Percentiles rank a stretch among this genome's conserved stretches.
Conservation (phyloP, 768 basidiomycete genomes). For the Leccinum sublutescens region DNA sequence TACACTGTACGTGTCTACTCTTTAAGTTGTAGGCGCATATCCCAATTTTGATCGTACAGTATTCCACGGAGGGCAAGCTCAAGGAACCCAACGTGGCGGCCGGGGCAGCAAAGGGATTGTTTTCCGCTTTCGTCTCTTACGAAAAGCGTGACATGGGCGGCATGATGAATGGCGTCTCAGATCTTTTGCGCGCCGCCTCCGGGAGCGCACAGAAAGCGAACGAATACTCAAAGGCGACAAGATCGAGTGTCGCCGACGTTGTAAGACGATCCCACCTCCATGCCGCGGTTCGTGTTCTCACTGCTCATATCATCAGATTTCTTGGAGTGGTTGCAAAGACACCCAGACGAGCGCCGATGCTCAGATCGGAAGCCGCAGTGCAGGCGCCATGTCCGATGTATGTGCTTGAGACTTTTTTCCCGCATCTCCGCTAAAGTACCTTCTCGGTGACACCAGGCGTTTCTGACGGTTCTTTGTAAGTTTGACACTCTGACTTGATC, state of each 20-base stretch:
- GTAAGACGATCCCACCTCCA: constrained; percentile 42
- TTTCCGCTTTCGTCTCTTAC: constrained; percentile 78
- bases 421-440: background rate
- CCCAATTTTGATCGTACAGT: constrained; percentile 40
- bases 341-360: constrained; percentile 82
- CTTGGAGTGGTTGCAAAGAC: constrained; percentile 83
- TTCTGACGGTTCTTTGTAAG: constrained; percentile 55
- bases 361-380: constrained; percentile 59
- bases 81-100: constrained; percentile 90
- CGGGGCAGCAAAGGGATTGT: constrained; percentile 83
- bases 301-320: constrained; percentile 47
- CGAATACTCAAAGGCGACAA: constrained; percentile 56
- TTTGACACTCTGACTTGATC: background rate
- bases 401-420: constrained; percentile 23
- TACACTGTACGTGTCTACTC: constrained; percentile 49
- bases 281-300: background rate
- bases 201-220: constrained; percentile 65
- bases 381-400: constrained; percentile 81
- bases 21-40: background rate
- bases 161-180: constrained; percentile 68
- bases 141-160: constrained; percentile 78
- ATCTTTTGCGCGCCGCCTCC: constrained; percentile 72
- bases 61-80: constrained; percentile 92
- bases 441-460: constrained; percentile 39
- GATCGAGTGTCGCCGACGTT: constrained; percentile 82